These are phyloP conservation scores for Cercospora sojina DNA, from an alignment of 2,329 filamentous ascomycete species.

Conservation along the genomic window DNA sequence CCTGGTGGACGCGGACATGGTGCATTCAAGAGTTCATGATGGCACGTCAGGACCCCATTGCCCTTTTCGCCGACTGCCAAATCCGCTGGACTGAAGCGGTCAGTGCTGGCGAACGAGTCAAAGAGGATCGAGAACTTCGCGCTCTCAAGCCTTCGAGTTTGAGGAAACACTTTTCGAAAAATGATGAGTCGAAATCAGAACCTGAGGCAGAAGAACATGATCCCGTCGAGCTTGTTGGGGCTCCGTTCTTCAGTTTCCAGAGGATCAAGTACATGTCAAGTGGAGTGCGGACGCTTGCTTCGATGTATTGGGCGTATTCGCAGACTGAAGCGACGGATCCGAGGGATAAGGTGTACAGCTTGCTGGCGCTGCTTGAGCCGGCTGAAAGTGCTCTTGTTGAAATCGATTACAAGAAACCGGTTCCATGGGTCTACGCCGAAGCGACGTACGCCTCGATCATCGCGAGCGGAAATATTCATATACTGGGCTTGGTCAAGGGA, in stretches of 20 bases:
- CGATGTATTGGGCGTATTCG: neutral
- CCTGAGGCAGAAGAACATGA: neutral
- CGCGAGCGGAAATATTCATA: neutral
- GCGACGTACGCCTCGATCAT: neutral
- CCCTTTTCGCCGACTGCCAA: neutral
- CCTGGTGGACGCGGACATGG: slow-evolving; percentile 2
- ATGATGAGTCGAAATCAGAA: neutral
- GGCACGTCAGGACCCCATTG: neutral
- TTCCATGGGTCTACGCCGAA: neutral
- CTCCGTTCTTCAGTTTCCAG: neutral
- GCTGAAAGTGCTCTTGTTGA: neutral
- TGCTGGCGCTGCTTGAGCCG: neutral
- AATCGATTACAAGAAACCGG: neutral
- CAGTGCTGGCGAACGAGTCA: neutral
- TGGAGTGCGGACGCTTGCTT: neutral
- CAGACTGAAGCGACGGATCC: slow-evolving; percentile 3
- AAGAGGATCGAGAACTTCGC: neutral
- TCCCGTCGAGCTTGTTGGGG: neutral
- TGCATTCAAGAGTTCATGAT: slow-evolving; percentile 5
- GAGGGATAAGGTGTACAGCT: slow-evolving; percentile 4
- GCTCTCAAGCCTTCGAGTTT: neutral
- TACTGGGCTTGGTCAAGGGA: neutral
- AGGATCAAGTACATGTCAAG: neutral
- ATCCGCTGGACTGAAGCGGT: neutral
- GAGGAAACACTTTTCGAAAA: neutral